Conservation (phyloP, 2,329 filamentous ascomycete species). For the Diaporthe humulicola region DNA sequence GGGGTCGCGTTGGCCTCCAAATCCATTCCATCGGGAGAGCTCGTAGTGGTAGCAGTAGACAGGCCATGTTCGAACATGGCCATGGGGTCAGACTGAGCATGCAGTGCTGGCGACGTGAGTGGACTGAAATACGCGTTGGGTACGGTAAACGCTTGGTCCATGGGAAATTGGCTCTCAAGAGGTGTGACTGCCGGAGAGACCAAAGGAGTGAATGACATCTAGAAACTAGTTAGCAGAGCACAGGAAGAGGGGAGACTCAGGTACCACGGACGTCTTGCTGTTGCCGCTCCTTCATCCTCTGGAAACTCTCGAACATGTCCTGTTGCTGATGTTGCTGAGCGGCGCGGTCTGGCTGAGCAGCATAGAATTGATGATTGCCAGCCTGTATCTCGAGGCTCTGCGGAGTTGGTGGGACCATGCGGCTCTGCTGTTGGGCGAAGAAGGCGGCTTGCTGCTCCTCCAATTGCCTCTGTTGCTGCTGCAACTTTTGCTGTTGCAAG, state of each 20-base stretch:
- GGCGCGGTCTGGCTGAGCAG: conserved; percentile 64
- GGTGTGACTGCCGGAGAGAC: conserved; percentile 89
- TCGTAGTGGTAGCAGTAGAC: conserved; percentile 58
- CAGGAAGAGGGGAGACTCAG: neutral
- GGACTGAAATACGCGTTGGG: conserved; percentile 85
- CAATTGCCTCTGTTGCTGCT: conserved; percentile 70
- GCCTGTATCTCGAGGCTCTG: conserved; percentile 83
- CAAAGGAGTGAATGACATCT: conserved; percentile 84
- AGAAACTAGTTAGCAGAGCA: conserved; percentile 46
- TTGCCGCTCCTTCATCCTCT: conserved; percentile 70
- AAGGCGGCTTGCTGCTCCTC: conserved; percentile 70
- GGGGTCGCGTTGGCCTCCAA: conserved; percentile 58
- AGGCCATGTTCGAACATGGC: conserved; percentile 60
- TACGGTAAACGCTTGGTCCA: conserved; percentile 71
- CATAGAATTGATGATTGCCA: conserved; percentile 69
- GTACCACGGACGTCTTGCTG: conserved; percentile 73
- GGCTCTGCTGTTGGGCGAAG: conserved; percentile 65
- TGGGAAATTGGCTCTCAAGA: conserved; percentile 77
- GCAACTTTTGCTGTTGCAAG: conserved; percentile 73
- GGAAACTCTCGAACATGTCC: conserved; percentile 75
- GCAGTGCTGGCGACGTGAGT: conserved; percentile 83
- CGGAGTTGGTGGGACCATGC: conserved; percentile 82
- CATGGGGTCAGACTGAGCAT: conserved; percentile 73
- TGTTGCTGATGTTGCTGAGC: conserved; percentile 69
- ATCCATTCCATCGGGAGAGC: conserved; percentile 71